These are phyloP conservation scores for Fremontodendron californicum DNA, from an alignment of 345 rosid species.

Conservation along the genomic window DNA sequence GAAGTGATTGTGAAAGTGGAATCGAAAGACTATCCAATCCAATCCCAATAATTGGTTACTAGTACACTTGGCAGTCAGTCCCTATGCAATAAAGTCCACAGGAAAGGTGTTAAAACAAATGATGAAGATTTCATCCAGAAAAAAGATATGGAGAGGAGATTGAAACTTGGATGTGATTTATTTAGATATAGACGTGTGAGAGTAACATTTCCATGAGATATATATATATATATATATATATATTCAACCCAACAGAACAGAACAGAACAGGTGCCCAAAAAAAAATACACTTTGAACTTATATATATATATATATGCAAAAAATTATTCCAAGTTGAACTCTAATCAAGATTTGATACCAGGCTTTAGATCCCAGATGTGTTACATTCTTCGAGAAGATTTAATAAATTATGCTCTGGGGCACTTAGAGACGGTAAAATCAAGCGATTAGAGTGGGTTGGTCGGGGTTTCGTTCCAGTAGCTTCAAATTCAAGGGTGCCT, in stretches of 20 bases:
- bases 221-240: no score
- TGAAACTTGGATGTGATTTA: not conserved
- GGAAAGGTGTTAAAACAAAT: not conserved
- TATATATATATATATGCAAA: no score
- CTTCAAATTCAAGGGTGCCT: constrained; percentile 41
- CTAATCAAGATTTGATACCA: not conserved
- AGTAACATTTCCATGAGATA: not conserved
- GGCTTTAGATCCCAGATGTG: constrained; percentile 7
- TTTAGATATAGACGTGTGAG: not conserved
- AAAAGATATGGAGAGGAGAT: not conserved
- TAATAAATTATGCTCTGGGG: constrained; percentile 81
- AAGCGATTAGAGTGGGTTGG: constrained; percentile 42
- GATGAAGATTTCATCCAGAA: not conserved
- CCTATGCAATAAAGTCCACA: not conserved
- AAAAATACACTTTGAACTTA: not conserved
- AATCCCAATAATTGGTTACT: not conserved
- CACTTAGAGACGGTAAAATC: constrained; percentile 83
- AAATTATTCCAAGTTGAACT: not conserved
- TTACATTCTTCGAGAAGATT: constrained; percentile 75
- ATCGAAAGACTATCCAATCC: no score
- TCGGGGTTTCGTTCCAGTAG: constrained; percentile 35
- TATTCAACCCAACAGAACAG: not conserved
- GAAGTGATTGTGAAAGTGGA: not conserved
- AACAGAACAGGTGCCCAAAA: no score
- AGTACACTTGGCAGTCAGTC: not conserved